Evolutionary conservation across 2,329 filamentous ascomycete genomes (phyloP).

Genomic region (Ceratocystis colombiana): DNA sequence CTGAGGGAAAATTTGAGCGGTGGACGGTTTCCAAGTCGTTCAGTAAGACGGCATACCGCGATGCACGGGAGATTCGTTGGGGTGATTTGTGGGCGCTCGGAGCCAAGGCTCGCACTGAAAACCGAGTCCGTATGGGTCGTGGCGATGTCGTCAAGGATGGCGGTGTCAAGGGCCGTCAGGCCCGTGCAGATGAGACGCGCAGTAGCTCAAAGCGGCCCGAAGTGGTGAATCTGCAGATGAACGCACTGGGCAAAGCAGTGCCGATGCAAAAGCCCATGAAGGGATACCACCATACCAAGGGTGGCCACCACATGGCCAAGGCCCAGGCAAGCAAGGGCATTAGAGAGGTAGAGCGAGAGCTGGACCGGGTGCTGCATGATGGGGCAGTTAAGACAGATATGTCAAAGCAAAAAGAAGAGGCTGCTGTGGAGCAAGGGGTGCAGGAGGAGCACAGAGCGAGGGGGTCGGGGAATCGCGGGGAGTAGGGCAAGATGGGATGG

Average conservation of each 20-base stretch:
- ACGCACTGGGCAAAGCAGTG: constrained; percentile 24
- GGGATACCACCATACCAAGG: constrained; percentile 25
- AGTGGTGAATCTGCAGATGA: constrained; percentile 24
- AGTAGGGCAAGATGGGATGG: background rate
- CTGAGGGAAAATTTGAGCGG: constrained; percentile 72
- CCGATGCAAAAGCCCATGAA: constrained; percentile 25
- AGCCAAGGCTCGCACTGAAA: constrained; percentile 67
- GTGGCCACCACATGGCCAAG: constrained; percentile 24
- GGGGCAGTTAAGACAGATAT: constrained; percentile 16
- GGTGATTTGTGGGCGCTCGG: constrained; percentile 93
- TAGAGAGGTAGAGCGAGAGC: constrained; percentile 17
- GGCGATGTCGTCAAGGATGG: constrained; percentile 32
- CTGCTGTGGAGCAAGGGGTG: background rate
- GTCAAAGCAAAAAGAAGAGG: background rate
- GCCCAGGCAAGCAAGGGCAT: constrained; percentile 21
- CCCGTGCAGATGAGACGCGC: constrained; percentile 19
- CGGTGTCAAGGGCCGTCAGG: constrained; percentile 24
- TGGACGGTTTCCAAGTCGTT: constrained; percentile 85
- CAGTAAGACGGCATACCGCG: constrained; percentile 73
- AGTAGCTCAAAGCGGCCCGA: constrained; percentile 18
- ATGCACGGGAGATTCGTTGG: constrained; percentile 83
- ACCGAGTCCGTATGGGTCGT: constrained; percentile 51
- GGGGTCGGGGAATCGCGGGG: too few species aligned
- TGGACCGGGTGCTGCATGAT: constrained; percentile 23
- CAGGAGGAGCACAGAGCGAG: background rate